A percentile compares a stretch with the other conserved stretches of the same genome.
Conservation (phyloP, 768 basidiomycete species). For the Lactarius vividus region DNA sequence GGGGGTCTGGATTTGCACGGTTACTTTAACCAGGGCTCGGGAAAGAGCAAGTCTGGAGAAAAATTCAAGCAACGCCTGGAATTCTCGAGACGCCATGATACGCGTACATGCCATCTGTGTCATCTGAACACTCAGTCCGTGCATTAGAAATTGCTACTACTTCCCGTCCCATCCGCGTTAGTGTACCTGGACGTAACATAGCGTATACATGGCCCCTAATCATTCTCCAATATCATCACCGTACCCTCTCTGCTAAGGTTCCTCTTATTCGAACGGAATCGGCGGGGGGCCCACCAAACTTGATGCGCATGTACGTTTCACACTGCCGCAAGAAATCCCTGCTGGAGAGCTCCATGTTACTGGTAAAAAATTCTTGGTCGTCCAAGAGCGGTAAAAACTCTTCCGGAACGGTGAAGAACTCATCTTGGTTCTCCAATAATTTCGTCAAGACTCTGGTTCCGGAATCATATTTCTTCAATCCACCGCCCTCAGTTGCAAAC, state of each 20-base stretch:
- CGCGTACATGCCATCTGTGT: no score
- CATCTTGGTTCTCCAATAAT: slow-evolving; percentile 90
- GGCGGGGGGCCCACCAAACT: slow-evolving; percentile 55
- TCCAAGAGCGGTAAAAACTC: slow-evolving; percentile 84
- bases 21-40: no score
- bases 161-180: no score
- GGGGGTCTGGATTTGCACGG: no score
- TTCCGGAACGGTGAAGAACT: slow-evolving; percentile 87
- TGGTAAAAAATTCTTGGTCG: slow-evolving; percentile 90
- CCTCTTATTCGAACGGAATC: slow-evolving; percentile 13
- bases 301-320: slow-evolving; percentile 82
- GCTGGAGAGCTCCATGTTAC: slow-evolving; percentile 81
- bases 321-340: slow-evolving; percentile 97
- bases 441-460: slow-evolving; percentile 76
- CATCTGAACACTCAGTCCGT: no score
- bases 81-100: no score
- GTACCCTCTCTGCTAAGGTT: neutral
- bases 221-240: no score
- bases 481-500: slow-evolving; percentile 43
- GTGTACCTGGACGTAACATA: no score
- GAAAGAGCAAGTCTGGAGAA: no score
- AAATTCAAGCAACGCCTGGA: no score
- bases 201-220: no score
- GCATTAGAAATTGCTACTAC: no score
- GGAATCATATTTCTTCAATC: neutral